These are phyloP conservation scores for Malassezia globosa DNA, from an alignment of 1,284 basidiomycete genomes.

Conservation along the genomic window DNA sequence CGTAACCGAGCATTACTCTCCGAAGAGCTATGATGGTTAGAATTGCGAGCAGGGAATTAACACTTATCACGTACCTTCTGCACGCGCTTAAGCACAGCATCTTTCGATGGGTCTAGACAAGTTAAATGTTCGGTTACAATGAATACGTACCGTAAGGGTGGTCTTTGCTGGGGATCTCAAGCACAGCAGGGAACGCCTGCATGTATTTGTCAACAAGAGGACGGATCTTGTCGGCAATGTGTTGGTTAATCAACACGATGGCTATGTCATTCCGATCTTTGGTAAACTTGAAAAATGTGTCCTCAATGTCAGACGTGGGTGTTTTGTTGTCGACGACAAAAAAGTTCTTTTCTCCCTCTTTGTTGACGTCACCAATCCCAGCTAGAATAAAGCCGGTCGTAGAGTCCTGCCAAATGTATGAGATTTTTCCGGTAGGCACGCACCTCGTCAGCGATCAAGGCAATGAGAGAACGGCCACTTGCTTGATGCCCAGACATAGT, in stretches of 20 bases:
- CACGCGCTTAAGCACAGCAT: slow-evolving; percentile 90
- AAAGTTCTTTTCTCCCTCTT: slow-evolving; percentile 42
- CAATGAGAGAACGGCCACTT: slow-evolving; percentile 16
- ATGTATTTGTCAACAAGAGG: slow-evolving; percentile 89
- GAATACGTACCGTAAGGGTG: slow-evolving; percentile 48
- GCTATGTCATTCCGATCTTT: slow-evolving; percentile 41
- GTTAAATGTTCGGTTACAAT: not conserved
- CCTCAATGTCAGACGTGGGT: slow-evolving; percentile 39
- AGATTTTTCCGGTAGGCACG: no score
- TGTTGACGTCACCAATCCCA: slow-evolving; percentile 41
- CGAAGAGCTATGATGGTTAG: not conserved
- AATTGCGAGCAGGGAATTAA: not conserved
- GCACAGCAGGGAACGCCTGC: slow-evolving; percentile 85
- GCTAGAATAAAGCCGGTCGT: slow-evolving; percentile 45
- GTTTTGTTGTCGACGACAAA: slow-evolving; percentile 42
- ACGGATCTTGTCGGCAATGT: slow-evolving; percentile 70
- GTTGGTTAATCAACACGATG: slow-evolving; percentile 45
- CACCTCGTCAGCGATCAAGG: slow-evolving; percentile 20
- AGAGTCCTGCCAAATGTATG: slow-evolving; percentile 27
- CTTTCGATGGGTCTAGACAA: slow-evolving; percentile 79
- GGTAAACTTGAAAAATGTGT: slow-evolving; percentile 34
- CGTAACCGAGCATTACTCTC: not conserved
- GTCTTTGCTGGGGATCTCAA: slow-evolving; percentile 91
- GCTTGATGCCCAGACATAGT: slow-evolving; percentile 17
- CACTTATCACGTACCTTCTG: slow-evolving; percentile 54